Evolutionary conservation across 352 stramenopile genomes (phyloP).

Genomic region (Labyrinthula sp.): DNA sequence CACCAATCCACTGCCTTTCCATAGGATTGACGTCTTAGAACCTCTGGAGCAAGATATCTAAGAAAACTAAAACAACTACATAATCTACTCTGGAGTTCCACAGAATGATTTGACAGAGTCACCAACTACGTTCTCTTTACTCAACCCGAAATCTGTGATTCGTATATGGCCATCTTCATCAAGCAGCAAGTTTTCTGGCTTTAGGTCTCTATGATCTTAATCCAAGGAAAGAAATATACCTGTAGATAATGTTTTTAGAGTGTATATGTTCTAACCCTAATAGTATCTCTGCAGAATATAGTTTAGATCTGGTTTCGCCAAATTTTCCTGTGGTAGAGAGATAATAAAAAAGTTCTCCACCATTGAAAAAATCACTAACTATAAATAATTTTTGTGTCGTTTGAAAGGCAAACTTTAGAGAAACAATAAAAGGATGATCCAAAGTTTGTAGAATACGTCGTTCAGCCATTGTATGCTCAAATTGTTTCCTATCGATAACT

Average conservation of each 20-base stretch:
- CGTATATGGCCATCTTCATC: conserved; percentile 74
- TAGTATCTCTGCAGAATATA: conserved; percentile 76
- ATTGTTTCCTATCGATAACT: conserved; percentile 65
- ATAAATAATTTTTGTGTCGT: conserved; percentile 61
- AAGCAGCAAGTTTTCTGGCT: conserved; percentile 81
- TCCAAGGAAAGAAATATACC: conserved; percentile 37
- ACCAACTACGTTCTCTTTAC: conserved; percentile 64
- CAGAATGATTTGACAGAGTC: conserved; percentile 40
- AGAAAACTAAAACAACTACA: too few relatives aligned
- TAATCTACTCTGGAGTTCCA: conserved; percentile 32
- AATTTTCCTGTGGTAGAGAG: conserved; percentile 76
- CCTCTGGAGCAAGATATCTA: conserved; percentile 59
- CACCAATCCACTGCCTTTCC: conserved; percentile 76
- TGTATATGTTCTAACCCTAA: conserved; percentile 70
- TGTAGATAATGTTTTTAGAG: conserved; percentile 80
- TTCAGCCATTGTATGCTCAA: conserved; percentile 57
- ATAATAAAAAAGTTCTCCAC: conserved; percentile 80
- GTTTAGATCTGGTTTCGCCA: conserved; percentile 41
- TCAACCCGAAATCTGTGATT: conserved; percentile 79
- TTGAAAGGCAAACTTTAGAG: conserved; percentile 56
- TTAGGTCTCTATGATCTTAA: conserved; percentile 58
- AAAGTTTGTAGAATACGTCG: conserved; percentile 54
- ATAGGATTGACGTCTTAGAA: conserved; percentile 66
- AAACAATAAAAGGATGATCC: conserved; percentile 71
- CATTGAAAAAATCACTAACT: conserved; percentile 63